A percentile compares a stretch with the other conserved stretches of the same genome.
Conservation (phyloP, 2,329 filamentous ascomycete species). For the Harringtonia aguacate region DNA sequence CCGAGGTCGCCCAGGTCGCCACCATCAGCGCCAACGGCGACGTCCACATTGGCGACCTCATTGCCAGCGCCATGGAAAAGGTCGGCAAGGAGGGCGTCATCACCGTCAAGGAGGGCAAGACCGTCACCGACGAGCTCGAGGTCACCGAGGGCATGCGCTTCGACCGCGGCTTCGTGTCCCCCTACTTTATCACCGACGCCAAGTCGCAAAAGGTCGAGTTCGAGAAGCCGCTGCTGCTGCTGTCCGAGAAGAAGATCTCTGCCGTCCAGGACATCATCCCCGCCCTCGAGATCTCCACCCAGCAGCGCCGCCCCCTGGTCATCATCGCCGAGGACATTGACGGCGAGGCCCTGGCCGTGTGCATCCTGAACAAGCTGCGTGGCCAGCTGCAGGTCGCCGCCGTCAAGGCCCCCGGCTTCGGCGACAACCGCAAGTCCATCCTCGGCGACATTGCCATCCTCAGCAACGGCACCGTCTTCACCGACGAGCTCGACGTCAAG, state of each 20-base stretch:
- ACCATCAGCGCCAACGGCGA: conserved; percentile 98
- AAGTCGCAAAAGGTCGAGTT: conserved; percentile 99
- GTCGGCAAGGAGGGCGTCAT: conserved; percentile 99
- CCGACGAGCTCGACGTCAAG: conserved; percentile 96
- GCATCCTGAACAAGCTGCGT: conserved; percentile 99
- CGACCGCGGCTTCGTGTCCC: conserved; percentile 95
- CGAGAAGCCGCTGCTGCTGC: conserved; percentile 96
- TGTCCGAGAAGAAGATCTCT: conserved; percentile 99
- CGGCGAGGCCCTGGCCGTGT: conserved; percentile 94
- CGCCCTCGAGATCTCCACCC: conserved; percentile 91
- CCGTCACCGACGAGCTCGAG: conserved; percentile 92
- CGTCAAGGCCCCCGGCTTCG: conserved; percentile 98
- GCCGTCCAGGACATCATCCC: conserved; percentile 98
- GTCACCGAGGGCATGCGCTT: conserved; percentile 99
- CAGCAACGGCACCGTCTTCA: conserved; percentile 96
- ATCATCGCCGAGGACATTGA: conserved; percentile 99
- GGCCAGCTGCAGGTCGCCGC: conserved; percentile 97
- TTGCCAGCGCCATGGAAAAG: conserved; percentile 99
- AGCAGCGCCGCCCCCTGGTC: conserved; percentile 86
- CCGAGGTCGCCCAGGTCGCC: conserved; percentile 94
- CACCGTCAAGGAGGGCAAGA: conserved; percentile 99
- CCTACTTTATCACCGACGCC: conserved; percentile 99
- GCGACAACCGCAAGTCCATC: conserved; percentile 99
- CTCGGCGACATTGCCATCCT: conserved; percentile 92
- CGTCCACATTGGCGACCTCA: conserved; percentile 85